Percentiles rank a stretch among this genome's conserved stretches.
Conservation (phyloP, 768 basidiomycete species). For the Lentinula aciculospora region DNA sequence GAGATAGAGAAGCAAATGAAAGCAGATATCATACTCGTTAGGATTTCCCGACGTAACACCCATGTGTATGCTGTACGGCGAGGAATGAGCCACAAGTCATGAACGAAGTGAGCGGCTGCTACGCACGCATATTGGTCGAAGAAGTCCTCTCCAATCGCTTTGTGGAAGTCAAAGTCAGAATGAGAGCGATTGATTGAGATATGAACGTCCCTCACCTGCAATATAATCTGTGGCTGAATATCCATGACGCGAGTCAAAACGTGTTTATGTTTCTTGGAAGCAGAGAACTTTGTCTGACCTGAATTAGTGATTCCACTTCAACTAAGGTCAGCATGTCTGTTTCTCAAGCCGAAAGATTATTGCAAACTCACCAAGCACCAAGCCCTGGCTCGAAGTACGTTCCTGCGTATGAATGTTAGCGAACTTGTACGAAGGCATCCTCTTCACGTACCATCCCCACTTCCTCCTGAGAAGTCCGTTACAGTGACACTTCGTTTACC, state of each 20-base stretch:
- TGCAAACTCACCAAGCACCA: not conserved
- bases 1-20: not conserved
- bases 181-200: not conserved
- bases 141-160: constrained; percentile 2
- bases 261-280: not conserved
- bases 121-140: constrained; percentile 6
- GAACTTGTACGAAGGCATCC: not conserved
- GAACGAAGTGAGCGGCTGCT: too few relatives aligned
- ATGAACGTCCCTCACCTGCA: not conserved
- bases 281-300: not conserved
- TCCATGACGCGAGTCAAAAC: not conserved
- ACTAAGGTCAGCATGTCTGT: not conserved
- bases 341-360: not conserved
- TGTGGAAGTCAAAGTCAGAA: not conserved
- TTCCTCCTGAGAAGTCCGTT: constrained; percentile 5
- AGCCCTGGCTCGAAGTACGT: not conserved
- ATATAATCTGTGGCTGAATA: not conserved
- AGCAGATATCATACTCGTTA: not conserved
- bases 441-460: not conserved
- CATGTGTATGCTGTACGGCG: not conserved
- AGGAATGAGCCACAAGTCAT: not conserved
- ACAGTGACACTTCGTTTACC: not conserved
- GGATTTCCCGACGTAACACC: constrained; percentile 3
- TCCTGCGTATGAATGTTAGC: not conserved
- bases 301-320: not conserved